phyloP scores from a whole-genome alignment of 257 asterid species.

The Jacaranda copaia region DNA sequence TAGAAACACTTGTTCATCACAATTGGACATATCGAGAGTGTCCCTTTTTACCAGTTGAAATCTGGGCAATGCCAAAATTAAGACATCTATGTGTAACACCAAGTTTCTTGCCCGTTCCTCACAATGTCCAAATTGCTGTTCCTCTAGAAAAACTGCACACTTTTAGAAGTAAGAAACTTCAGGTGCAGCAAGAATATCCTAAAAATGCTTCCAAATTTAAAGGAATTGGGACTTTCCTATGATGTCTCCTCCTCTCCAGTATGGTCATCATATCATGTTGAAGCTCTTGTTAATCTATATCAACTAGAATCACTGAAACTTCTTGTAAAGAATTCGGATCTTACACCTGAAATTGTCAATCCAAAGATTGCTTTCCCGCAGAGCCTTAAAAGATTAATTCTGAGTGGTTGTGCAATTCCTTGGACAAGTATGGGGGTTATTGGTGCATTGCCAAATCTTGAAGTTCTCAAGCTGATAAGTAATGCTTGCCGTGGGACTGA shows the following conservation, averaged over 20 bases:
- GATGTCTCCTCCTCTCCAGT: neutral
- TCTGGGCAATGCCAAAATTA: slow-evolving; percentile 35
- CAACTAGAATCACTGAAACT: slow-evolving; percentile 31
- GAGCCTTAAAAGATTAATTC: slow-evolving; percentile 14
- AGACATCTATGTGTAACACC: slow-evolving; percentile 28
- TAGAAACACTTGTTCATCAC: slow-evolving; percentile 21
- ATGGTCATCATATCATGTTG: slow-evolving; percentile 22
- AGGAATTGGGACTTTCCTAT: slow-evolving; percentile 22
- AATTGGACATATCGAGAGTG: neutral
- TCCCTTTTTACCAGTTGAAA: slow-evolving; percentile 29
- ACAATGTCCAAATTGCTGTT: neutral
- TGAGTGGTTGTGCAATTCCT: slow-evolving; percentile 9
- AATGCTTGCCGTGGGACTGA: neutral
- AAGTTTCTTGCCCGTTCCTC: neutral
- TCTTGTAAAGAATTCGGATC: neutral
- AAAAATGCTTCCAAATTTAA: slow-evolving; percentile 16
- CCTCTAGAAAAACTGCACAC: slow-evolving; percentile 29
- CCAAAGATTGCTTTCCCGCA: neutral
- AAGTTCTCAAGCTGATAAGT: slow-evolving; percentile 22
- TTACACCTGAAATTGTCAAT: neutral
- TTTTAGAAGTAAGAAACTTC: slow-evolving; percentile 16
- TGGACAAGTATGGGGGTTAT: slow-evolving; percentile 20
- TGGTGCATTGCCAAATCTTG: slow-evolving; percentile 30
- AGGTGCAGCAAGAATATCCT: neutral
- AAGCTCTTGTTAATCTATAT: slow-evolving; percentile 17